Base-by-base conservation (phyloP, 106 monocot species). In the Hemerocallis citrina region DNA sequence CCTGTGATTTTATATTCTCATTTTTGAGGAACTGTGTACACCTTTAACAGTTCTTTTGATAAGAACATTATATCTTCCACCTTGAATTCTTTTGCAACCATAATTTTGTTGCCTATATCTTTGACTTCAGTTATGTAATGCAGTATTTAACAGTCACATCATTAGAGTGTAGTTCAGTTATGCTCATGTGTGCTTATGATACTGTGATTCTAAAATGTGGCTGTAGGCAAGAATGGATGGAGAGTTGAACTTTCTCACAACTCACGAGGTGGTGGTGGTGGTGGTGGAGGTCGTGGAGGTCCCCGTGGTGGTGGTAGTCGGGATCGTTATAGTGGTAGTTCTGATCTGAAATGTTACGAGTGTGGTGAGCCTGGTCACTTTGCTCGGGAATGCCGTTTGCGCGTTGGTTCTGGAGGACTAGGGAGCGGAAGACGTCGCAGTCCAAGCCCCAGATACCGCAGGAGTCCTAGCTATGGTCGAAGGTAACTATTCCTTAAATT, bases 361-460 rank as follows among this genome's bases (percentile, higher is more conserved):
- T 98, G 96, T 75, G 96, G 96, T 12, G 91, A 98, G 62, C 74
- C 91, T 46, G 91, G 96, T 36, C 96, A 98, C 47, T 98, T 98
- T 82, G 96, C 91, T 61, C 81, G 96, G 49, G 91, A 98, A 63
- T 98, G 96, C 29, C 84, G 96, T 24, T 34, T 84, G 51, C 87
- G 96, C 7, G 76, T 89, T 65, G 93, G 93, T 43, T 32, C 93
- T 34, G 69, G 77, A 48, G 93, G 93, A 52, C 30, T 74, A 32
- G 93, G 93, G 1, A 87, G 81, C 67, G 91, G 91, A 54, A 74
- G 82, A 31, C 81, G 84, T n/a, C 79, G 82, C 0, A 93, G 93
- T 42, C 66, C 68, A 24, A 89, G 77, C 69, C 66, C 74, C 6
- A 63, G 81, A 29, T 87, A 91, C 37, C 86, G 94, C 44, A 63